phyloP scores from a whole-genome alignment of 805 yeast genomes.

The Henningerozyma blattae region DNA sequence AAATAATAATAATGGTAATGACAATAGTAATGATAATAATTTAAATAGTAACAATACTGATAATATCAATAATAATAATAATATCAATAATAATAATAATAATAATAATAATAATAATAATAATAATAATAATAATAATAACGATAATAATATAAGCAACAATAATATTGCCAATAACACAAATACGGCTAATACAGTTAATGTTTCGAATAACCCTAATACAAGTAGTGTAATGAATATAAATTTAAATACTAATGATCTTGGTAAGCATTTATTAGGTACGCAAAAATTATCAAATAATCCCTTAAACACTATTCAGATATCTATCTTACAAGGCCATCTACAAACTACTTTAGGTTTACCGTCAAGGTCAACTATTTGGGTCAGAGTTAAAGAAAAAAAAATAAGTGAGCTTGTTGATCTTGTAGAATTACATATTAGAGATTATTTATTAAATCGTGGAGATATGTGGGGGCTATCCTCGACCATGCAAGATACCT shows the following conservation, averaged over 20 bases:
- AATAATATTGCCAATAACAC: conserved; percentile 4
- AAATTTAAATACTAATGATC: too few relatives aligned
- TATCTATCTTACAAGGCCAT: conserved; percentile 51
- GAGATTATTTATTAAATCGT: conserved; percentile 69
- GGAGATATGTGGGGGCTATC: conserved; percentile 91
- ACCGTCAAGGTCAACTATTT: conserved; percentile 55
- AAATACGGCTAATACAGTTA: not conserved
- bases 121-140: not conserved
- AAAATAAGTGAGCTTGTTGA: conserved; percentile 53
- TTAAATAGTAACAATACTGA: not conserved
- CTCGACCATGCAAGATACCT: conserved; percentile 42
- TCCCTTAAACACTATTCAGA: conserved; percentile 10
- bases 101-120: not conserved
- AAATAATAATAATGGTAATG: conserved; percentile 9
- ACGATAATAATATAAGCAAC: conserved; percentile 8
- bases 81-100: not conserved
- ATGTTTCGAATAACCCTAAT: too few relatives aligned
- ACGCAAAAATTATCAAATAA: too few relatives aligned
- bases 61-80: not conserved
- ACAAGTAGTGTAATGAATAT: too few relatives aligned
- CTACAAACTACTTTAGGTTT: conserved; percentile 50
- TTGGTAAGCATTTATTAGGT: too few relatives aligned
- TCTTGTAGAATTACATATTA: conserved; percentile 67
- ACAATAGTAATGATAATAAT: too few relatives aligned
- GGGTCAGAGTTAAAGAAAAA: conserved; percentile 36